Percentiles rank a stretch among this genome's conserved stretches.
Evolutionary conservation across 108 stramenopile genomes (phyloP).

Genomic region (Poteriospumella lacustris): DNA sequence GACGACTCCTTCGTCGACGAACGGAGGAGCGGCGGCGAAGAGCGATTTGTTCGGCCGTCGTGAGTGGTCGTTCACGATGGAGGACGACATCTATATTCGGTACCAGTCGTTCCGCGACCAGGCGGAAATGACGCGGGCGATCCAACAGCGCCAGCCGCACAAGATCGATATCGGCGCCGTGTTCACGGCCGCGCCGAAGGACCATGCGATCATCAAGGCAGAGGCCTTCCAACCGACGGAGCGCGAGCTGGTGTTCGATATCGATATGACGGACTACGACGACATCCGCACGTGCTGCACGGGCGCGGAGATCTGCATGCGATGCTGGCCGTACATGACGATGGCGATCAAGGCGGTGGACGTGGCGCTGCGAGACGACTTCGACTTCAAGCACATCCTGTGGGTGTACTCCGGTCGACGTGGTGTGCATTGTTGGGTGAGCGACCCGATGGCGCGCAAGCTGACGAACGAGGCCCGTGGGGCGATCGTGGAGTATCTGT

Average conservation of each 20-base stretch:
- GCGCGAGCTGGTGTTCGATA: constrained; percentile 97
- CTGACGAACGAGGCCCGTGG: constrained; percentile 84
- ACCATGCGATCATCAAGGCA: constrained; percentile 45
- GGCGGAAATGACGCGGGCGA: constrained; percentile 61
- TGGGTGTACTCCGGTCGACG: constrained; percentile 98
- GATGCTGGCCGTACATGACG: constrained; percentile 94
- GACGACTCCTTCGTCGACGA: constrained; percentile 39
- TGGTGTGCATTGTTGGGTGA: constrained; percentile 99
- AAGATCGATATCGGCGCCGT: constrained; percentile 99
- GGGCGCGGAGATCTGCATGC: constrained; percentile 44
- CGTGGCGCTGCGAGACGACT: constrained; percentile 68
- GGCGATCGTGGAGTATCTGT: constrained; percentile 90
- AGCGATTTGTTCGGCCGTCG: constrained; percentile 61
- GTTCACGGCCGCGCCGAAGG: constrained; percentile 64
- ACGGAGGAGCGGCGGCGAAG: constrained; percentile 29
- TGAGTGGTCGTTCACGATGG: constrained; percentile 95
- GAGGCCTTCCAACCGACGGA: constrained; percentile 74
- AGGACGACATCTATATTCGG: constrained; percentile 95
- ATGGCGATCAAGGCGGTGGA: constrained; percentile 89
- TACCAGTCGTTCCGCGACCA: constrained; percentile 55
- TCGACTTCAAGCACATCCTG: constrained; percentile 88
- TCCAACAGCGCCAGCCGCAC: constrained; percentile 77
- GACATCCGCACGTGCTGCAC: constrained; percentile 87
- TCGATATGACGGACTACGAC: constrained; percentile 99
- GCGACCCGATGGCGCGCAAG: constrained; percentile 75